Conservation (phyloP, 768 basidiomycete genomes). For the Lepiota venenata region DNA sequence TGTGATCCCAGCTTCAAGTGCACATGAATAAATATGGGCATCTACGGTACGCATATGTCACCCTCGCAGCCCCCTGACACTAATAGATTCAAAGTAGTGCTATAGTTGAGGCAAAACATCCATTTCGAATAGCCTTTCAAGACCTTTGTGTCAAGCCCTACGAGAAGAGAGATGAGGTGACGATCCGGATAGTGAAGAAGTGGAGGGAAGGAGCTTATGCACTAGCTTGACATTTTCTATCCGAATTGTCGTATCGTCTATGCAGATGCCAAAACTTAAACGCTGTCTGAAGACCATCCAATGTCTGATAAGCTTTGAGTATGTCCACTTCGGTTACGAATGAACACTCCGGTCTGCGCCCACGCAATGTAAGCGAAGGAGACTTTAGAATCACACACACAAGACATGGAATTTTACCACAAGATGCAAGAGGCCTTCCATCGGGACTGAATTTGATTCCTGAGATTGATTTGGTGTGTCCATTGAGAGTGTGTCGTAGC, state of each 20-base stretch:
- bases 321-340: slow-evolving; percentile 73
- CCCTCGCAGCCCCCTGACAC: slow-evolving; percentile 94
- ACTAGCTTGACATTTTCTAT: slow-evolving; percentile 88
- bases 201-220: slow-evolving; percentile 23
- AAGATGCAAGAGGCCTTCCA: slow-evolving; percentile 84
- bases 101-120: slow-evolving; percentile 93
- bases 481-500: slow-evolving; percentile 62
- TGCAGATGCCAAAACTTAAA: slow-evolving; percentile 84
- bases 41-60: slow-evolving; percentile 85
- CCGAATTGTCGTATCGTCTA: slow-evolving; percentile 86
- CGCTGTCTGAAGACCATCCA: slow-evolving; percentile 81
- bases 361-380: slow-evolving; percentile 23
- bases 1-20: slow-evolving; percentile 61
- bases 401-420: slow-evolving; percentile 61
- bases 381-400: slow-evolving; percentile 14
- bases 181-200: slow-evolving; percentile 1
- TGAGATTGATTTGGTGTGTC: slow-evolving; percentile 82
- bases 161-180: background rate
- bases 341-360: slow-evolving; percentile 78
- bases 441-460: slow-evolving; percentile 92
- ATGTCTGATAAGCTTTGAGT: slow-evolving; percentile 86
- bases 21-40: slow-evolving; percentile 85
- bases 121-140: slow-evolving; percentile 83
- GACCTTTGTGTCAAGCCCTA: slow-evolving; percentile 66
- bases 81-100: slow-evolving; percentile 80